Conservation (phyloP, 2,329 filamentous ascomycete genomes). For the Xylaria hypoxylon region DNA sequence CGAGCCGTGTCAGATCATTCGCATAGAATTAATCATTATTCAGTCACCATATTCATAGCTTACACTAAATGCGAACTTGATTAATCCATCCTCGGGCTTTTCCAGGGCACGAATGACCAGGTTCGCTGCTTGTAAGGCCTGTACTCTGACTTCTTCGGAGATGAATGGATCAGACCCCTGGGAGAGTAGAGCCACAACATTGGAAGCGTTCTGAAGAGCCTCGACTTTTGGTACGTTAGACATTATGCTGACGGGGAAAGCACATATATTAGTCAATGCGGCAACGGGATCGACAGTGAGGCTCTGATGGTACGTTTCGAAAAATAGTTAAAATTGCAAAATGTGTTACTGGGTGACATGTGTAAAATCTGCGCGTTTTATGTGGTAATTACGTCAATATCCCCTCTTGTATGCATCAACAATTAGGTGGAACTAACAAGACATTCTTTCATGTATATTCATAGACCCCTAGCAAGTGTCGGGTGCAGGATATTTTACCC, state of each 20-base stretch:
- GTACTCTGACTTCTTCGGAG: constrained; percentile 24
- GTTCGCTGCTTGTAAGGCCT: constrained; percentile 18
- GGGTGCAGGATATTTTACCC: no score
- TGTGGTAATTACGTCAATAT: constrained; percentile 13
- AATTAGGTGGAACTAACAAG: no score
- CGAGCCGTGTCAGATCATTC: constrained; percentile 11
- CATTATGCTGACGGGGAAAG: background rate
- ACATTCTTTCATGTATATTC: no score
- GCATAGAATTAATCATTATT: background rate
- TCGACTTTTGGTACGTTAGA: constrained; percentile 18
- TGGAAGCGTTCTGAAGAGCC: constrained; percentile 17
- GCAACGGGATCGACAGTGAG: background rate
- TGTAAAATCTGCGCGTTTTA: constrained; percentile 2
- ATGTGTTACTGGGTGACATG: background rate
- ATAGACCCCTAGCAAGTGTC: no score
- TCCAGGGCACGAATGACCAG: constrained; percentile 14
- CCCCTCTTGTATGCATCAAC: background rate
- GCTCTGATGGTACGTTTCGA: background rate
- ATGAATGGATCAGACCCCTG: constrained; percentile 19
- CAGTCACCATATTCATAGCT: background rate
- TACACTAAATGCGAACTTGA: constrained; percentile 29
- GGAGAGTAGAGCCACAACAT: constrained; percentile 20
- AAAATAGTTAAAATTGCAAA: background rate
- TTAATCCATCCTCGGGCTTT: constrained; percentile 30
- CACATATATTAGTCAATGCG: background rate